Conservation (phyloP, 2,329 filamentous ascomycete genomes). For the Colletotrichum sidae region DNA sequence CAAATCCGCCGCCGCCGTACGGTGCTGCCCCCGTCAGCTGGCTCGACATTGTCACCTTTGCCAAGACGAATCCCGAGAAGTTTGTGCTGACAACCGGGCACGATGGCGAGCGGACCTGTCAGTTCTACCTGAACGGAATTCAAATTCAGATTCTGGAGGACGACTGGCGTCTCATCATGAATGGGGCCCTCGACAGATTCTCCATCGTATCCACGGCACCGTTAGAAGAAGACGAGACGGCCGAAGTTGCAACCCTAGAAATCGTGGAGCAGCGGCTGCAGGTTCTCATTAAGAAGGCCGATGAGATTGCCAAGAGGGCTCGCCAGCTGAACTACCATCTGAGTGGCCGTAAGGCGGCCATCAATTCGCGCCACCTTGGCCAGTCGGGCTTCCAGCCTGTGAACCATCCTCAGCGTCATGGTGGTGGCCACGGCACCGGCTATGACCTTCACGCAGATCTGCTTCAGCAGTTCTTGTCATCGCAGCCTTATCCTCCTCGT, state of each 20-base stretch:
- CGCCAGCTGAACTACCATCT: conserved; percentile 85
- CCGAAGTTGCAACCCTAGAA: conserved; percentile 85
- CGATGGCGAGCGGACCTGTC: conserved; percentile 79
- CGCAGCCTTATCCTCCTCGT: conserved; percentile 39
- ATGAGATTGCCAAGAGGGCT: conserved; percentile 72
- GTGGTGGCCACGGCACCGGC: conserved; percentile 43
- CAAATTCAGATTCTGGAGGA: conserved; percentile 89
- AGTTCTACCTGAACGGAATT: conserved; percentile 84
- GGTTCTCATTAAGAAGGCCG: conserved; percentile 82
- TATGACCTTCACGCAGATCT: conserved; percentile 67
- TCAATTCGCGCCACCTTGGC: conserved; percentile 70
- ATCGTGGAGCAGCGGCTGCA: conserved; percentile 84
- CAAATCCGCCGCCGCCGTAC: conserved; percentile 62
- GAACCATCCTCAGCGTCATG: conserved; percentile 43
- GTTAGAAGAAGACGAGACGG: conserved; percentile 86
- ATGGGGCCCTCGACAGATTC: conserved; percentile 82
- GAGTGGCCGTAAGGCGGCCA: conserved; percentile 79
- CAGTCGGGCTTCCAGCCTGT: conserved; percentile 50
- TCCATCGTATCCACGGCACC: conserved; percentile 81
- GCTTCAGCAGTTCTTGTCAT: conserved; percentile 62
- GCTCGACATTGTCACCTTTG: conserved; percentile 88
- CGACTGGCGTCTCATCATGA: conserved; percentile 86
- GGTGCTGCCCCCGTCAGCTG: conserved; percentile 73
- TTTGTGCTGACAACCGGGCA: conserved; percentile 78
- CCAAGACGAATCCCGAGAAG: conserved; percentile 81